Conservation (phyloP, 1,284 basidiomycete species). For the Heterobasidion annosum region DNA sequence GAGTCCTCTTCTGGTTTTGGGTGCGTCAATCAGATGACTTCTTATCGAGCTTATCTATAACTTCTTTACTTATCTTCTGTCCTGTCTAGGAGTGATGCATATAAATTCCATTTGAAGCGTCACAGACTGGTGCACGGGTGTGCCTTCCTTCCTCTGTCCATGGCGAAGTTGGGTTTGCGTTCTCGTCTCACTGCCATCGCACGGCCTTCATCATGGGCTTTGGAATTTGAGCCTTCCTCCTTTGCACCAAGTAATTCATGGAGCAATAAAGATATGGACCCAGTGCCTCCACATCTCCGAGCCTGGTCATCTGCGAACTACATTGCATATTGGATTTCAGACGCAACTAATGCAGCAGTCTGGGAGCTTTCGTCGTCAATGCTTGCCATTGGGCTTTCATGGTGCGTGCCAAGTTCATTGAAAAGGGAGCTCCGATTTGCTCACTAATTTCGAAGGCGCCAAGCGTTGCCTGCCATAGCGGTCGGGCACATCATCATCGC, state of each 20-base stretch:
- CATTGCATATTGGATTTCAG: conserved; percentile 58
- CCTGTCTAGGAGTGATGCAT: background rate
- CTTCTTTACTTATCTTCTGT: background rate
- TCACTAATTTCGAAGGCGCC: conserved; percentile 27
- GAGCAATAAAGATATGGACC: conserved; percentile 73
- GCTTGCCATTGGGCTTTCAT: conserved; percentile 58
- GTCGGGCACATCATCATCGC: conserved; percentile 53
- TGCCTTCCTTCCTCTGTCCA: background rate
- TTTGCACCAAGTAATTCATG: conserved; percentile 43
- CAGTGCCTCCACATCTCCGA: conserved; percentile 44
- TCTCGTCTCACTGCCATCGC: background rate
- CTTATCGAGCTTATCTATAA: background rate
- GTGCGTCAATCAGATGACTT: background rate
- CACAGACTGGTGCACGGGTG: background rate
- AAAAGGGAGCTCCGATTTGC: background rate
- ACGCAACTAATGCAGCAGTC: conserved; percentile 40
- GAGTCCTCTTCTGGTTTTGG: background rate
- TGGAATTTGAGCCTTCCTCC: conserved; percentile 39
- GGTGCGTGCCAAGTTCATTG: conserved; percentile 23
- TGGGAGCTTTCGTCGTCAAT: conserved; percentile 49
- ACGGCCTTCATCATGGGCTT: conserved; percentile 28
- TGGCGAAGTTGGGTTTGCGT: background rate
- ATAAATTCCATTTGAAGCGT: background rate
- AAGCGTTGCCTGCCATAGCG: conserved; percentile 57
- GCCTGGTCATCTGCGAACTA: conserved; percentile 62